Evolutionary conservation across 1,284 basidiomycete genomes (phyloP), one percentile per base, ranked within the genome.

Genomic region (Sphaerobolus stellatus): DNA sequence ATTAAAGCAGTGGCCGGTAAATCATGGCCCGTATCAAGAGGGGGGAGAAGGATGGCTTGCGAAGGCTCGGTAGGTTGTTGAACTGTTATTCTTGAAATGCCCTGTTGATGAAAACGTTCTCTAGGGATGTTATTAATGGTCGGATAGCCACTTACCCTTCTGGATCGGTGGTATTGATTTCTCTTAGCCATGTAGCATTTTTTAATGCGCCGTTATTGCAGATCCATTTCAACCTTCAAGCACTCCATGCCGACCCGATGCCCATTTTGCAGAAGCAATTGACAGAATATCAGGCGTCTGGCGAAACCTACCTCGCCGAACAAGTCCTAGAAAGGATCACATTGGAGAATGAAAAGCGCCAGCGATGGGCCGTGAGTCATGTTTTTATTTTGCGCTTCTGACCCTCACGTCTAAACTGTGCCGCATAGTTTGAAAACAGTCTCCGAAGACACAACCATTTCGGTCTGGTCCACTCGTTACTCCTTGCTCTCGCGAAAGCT

Each of bases 181-280:
- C 54, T 48, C 45, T 40, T 51, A 47, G 52, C 51, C 46, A 16
- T 22, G 13, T 6, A 46, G 11, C 40, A 14, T 25, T 38, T 48
- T 14, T 36, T 28, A 40, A n/a, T 36, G 44, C 33, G 62, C 50
- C 18, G 45, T 55, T 54, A 36, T 28, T 48, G 56, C 56, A 94
- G 90, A 76, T 96, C 58, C 90, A 94, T 70, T 97, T 97, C 77
- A 94, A 90, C 70, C 81, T 97, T 34, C 82, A 95, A 47, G 91
- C 91, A 5, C 75, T 97, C 38, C 84, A 88, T 56, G 84, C 89
- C 52, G 90, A 92, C 64, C 88, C 90, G 18, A 64, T 94, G 18
- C 88, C 89, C 18, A 65, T 70, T 6, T 75, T 94, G 25, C 78
- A 85, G 65, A 67, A 74, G 24, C 81, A 86, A 57, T 68, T 93